Evolutionary conservation across 768 basidiomycete genomes (phyloP), one percentile per base, ranked within the genome.

Genomic region (Lentinus brumalis): DNA sequence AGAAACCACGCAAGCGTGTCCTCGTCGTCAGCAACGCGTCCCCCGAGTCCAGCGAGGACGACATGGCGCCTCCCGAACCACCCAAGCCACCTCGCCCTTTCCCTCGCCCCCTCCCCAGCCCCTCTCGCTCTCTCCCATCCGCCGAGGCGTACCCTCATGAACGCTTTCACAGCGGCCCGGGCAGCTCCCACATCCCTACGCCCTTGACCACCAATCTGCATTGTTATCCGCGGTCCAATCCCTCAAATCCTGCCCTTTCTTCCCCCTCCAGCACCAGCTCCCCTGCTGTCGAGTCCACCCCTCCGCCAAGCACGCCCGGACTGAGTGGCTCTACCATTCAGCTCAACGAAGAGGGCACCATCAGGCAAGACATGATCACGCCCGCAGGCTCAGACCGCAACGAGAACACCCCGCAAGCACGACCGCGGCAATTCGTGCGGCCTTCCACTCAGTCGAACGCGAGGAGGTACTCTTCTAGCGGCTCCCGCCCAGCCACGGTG

Each of bases 201-300:
- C 71, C 76, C n/a, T 65, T 81, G 44, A 76, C 73, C 63, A 78
- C 76, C 57, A 73, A 77, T 68, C 61, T 78, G 41, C 71, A 61
- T 56, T 61, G 65, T 42, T 69, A 71, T 71, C 62, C 73, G 56
- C 71, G 76, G 69, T 76, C 81, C 50, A 83, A 83, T 69, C 85
- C 83, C 42, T 76, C 81, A 57, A 82, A 84, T 69, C 86, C 83
- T 54, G 78, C 85, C 42, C 80, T 85, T 51, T 88, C 87, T 15
- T 90, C 89, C 3, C 87, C 90, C 18, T 89, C 87, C 55, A 86
- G 81, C 67, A 81, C 85, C 50, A 83, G 83, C 67, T 91, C 89
- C 2, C 85, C 83, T 5, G 79, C 79, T 42, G 80, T 84, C 51
- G 87, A 88, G 62, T 83, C 86, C 3, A 86, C 87, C n/a, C 87